Evolutionary conservation across 371 early-diverging fungal genomes (phyloP), one percentile per base, ranked within the genome.

Genomic region (Rhizomucor miehei): DNA sequence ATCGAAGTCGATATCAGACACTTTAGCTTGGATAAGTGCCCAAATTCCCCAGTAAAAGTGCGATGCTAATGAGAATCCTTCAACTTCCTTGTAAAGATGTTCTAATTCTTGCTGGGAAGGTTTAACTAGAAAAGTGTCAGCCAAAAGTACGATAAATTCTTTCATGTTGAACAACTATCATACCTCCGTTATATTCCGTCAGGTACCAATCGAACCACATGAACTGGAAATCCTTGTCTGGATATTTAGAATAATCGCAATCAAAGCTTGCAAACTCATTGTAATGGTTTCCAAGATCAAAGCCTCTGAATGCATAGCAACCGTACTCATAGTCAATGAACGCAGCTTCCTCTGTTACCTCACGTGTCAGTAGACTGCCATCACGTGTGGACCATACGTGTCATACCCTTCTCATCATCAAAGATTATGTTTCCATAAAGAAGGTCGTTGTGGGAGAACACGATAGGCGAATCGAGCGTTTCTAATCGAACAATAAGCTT

Each of bases 281-380:
- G 60, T 95, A 97, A 61, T 95, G 95, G 64, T 97, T 97, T 44
- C 88, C 95, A 57, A 97, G 93, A 64, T 97, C 98, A 60, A 94
- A 97, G 1, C 87, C 95, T 24, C 93, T 81, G 62, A 82, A 90
- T 25, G 84, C 86, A 66, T 88, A 88, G 14, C 81, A 82, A 1
- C 91, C 95, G 64, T 97, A 97, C 57, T 97, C 98, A 63, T 93
- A 95, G 71, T 97, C 98, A 56, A 96, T 96, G 63, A 97, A 95
- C 35, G 69, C 66, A 3, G 86, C 84, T 21, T 70, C 60, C 23
- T 65, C 66, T 70, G 24, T 9, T 23, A 25, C 8, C 41, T 39
- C 41, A 41, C 51, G 40, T 20, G 21, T 51, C 39, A 36, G 51
- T 38, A 19, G 43, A 41, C 12, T 24, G 21, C 19, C 38, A 52